Evolutionary conservation across 1,139 yeast species (phyloP).

Genomic region (Magnusiomyces suaveolens): DNA sequence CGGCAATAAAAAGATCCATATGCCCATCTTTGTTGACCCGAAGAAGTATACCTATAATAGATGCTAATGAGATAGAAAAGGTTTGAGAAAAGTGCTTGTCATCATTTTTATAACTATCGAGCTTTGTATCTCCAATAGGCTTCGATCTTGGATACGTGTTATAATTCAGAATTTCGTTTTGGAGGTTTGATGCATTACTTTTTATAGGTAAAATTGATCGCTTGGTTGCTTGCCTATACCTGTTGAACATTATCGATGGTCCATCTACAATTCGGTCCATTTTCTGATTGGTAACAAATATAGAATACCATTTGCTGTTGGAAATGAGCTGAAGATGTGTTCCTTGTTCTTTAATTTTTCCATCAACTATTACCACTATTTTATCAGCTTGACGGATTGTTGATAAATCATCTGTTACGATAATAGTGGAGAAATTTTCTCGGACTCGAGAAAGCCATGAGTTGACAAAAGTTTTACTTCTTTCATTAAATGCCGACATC

Average conservation of each 20-base stretch:
- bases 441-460: conserved; percentile 46
- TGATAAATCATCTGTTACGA: conserved; percentile 69
- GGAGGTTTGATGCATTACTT: conserved; percentile 9
- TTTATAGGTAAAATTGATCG: conserved; percentile 5
- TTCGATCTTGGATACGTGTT: conserved; percentile 2
- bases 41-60: conserved; percentile 19
- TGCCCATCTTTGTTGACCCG: conserved; percentile 26
- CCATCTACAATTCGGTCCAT: conserved; percentile 13
- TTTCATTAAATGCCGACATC: conserved; percentile 64
- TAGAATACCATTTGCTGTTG: conserved; percentile 28
- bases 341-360: conserved; percentile 37
- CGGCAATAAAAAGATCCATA: conserved; percentile 27
- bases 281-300: conserved; percentile 33
- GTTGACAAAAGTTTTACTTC: conserved; percentile 43
- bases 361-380: conserved; percentile 37
- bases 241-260: conserved; percentile 12
- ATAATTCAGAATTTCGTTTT: conserved; percentile 11
- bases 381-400: conserved; percentile 49
- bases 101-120: not conserved
- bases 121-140: not conserved
- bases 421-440: conserved; percentile 55
- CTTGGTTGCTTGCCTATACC: conserved; percentile 8
- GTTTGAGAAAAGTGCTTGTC: not conserved
- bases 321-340: conserved; percentile 33
- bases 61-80: conserved; percentile 9